Base-by-base conservation (phyloP, 2,329 filamentous ascomycete species). In the Colletotrichum agaves region DNA sequence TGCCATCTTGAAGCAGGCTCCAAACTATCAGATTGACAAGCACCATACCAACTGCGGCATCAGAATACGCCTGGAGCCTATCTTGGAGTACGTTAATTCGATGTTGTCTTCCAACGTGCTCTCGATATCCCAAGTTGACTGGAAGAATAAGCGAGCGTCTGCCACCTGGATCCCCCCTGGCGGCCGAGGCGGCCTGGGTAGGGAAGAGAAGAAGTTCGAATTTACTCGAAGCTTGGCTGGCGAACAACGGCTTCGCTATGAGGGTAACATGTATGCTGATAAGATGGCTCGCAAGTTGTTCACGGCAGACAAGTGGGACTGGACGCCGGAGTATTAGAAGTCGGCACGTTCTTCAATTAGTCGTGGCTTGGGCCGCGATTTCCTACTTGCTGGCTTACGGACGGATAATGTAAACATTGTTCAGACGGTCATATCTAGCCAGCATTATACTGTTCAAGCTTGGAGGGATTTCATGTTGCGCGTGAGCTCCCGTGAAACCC, bases 41-140 rank as follows among this genome's bases (percentile, higher is more conserved):
- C 83, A 93, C 74, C 92, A 94, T 76, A 84, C 84, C 1, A 91
- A 93, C 76, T 94, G 92, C 74, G 92, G 92, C 1, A 81, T 93
- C 41, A 82, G 91, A 49, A 88, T 87, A 3, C 84, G 88, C 17
- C 77, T 93, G 3, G 79, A 91, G 43, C 90, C 91, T 7, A 83
- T 92, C 3, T 77, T 93, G 15, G 89, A 91, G 61, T 86, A 89
- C 60, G 78, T 94, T 33, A 84, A 88, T 64, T 76, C 81, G n/a
- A 85, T 88, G 79, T 76, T 90, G 4, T 82, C 83, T 0, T 78
- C 84, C 0, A 80, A 77, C 37, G 78, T 79, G 31, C 73, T 87
- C 6, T 78, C 81, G 2, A 74, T 89, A 10, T 72, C 79, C 13
- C 76, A 80, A n/a, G 72, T 72, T 6, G 78, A 80, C 17, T 88